Evolutionary conservation across 2,329 filamentous ascomycete species (phyloP).

Genomic region (Hyphodiscus sp.): DNA sequence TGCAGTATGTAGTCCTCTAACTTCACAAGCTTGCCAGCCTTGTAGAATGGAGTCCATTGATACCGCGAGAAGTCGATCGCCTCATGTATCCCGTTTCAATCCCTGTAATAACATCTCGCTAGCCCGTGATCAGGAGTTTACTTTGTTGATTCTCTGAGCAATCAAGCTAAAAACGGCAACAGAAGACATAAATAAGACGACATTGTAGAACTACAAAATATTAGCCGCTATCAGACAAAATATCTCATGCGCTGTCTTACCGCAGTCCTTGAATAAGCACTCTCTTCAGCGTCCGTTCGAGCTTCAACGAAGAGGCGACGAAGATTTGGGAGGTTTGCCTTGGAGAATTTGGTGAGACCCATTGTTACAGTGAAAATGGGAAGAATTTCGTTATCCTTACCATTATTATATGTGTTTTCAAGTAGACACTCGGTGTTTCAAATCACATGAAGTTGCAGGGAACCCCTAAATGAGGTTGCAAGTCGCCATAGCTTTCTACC

Average conservation of each 20-base stretch:
- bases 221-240: slow-evolving; percentile 6
- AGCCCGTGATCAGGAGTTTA: slow-evolving; percentile 9
- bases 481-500: background rate
- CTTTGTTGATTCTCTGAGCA: slow-evolving; percentile 66
- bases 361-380: slow-evolving; percentile 6
- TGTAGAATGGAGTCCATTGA: too few species aligned
- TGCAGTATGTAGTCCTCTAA: too few species aligned
- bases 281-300: slow-evolving; percentile 86
- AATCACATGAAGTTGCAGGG: slow-evolving; percentile 14
- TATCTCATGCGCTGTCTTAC: slow-evolving; percentile 45
- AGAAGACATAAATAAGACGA: slow-evolving; percentile 93
- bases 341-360: slow-evolving; percentile 21
- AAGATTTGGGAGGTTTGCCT: slow-evolving; percentile 84
- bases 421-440: slow-evolving; percentile 14
- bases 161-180: slow-evolving; percentile 91
- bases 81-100: background rate
- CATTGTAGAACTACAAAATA: slow-evolving; percentile 78
- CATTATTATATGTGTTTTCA: slow-evolving; percentile 11
- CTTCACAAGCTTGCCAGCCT: too few species aligned
- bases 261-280: slow-evolving; percentile 86
- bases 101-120: background rate
- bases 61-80: too few species aligned
- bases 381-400: slow-evolving; percentile 12
- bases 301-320: slow-evolving; percentile 93
- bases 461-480: slow-evolving; percentile 10